These are phyloP conservation scores for Phytophthora macrochlamydospora DNA, from an alignment of 352 stramenopile species.

Conservation along the genomic window DNA sequence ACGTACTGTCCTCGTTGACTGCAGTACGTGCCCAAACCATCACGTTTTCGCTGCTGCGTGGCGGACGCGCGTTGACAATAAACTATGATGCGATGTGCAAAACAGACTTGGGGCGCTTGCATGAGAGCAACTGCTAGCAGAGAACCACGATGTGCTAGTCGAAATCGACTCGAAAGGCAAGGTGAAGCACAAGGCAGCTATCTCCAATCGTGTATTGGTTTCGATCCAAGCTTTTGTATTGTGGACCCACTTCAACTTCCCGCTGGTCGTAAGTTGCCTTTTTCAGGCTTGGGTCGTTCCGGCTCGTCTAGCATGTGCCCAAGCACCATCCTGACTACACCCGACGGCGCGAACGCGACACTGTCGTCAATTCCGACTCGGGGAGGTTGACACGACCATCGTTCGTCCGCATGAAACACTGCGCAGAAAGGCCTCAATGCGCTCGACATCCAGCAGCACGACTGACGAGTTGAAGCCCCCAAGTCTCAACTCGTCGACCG, in stretches of 20 bases:
- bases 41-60: too few species aligned
- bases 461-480: neutral
- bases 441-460: neutral
- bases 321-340: slow-evolving; percentile 6
- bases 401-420: slow-evolving; percentile 2
- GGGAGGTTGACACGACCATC: neutral
- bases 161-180: too few species aligned
- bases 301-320: slow-evolving; percentile 26
- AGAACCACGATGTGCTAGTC: too few species aligned
- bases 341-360: slow-evolving; percentile 8
- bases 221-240: too few species aligned
- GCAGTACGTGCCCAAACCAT: too few species aligned
- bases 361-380: slow-evolving; percentile 10
- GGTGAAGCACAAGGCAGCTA: too few species aligned
- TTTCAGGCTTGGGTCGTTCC: neutral
- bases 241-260: slow-evolving; percentile 26
- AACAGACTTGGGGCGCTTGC: too few species aligned
- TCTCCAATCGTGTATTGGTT: too few species aligned
- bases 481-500: neutral
- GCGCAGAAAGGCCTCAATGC: slow-evolving; percentile 13
- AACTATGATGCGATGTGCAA: too few species aligned
- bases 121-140: too few species aligned
- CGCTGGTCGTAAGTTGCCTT: slow-evolving; percentile 23
- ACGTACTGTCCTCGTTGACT: too few species aligned
- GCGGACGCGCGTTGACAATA: too few species aligned